These are phyloP conservation scores for Oenanthe sinensis DNA, from an alignment of 129 eudicot genomes.

Conservation along the genomic window DNA sequence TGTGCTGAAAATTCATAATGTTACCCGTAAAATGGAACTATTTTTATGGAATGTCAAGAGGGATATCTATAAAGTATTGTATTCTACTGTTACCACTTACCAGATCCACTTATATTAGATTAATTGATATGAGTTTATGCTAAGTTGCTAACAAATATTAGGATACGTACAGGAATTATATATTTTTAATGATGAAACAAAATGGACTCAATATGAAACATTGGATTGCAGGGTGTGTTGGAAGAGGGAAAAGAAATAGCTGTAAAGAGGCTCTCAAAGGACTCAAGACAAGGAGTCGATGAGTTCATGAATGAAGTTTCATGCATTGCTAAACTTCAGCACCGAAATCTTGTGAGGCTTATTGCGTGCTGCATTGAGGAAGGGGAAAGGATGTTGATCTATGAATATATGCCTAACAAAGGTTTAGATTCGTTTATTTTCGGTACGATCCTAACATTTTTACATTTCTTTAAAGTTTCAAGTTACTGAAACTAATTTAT, in stretches of 20 bases:
- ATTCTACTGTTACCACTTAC: not conserved
- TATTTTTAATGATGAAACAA: not conserved
- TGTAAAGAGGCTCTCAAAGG: slow-evolving; percentile 50
- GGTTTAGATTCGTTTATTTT: slow-evolving; percentile 44
- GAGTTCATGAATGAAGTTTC: slow-evolving; percentile 49
- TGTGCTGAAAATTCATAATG: too few relatives aligned
- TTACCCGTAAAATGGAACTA: too few relatives aligned
- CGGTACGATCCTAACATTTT: slow-evolving; percentile 17
- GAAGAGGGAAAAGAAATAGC: slow-evolving; percentile 46
- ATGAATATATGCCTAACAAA: slow-evolving; percentile 59
- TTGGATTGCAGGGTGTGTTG: slow-evolving; percentile 35
- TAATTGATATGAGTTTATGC: not conserved
- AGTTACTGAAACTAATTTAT: not conserved
- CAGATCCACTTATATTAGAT: not conserved
- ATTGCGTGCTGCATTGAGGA: slow-evolving; percentile 42
- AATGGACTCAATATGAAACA: not conserved
- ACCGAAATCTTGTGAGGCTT: slow-evolving; percentile 53
- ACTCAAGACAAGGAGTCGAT: slow-evolving; percentile 42
- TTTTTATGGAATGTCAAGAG: too few relatives aligned
- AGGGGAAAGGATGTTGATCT: slow-evolving; percentile 44
- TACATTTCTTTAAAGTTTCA: not conserved
- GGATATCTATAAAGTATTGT: too few relatives aligned
- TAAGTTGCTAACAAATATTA: too few relatives aligned
- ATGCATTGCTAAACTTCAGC: slow-evolving; percentile 49
- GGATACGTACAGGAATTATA: too few relatives aligned